Evolutionary conservation across 2,329 filamentous ascomycete species (phyloP).

Genomic region (Aspergillus unguis): DNA sequence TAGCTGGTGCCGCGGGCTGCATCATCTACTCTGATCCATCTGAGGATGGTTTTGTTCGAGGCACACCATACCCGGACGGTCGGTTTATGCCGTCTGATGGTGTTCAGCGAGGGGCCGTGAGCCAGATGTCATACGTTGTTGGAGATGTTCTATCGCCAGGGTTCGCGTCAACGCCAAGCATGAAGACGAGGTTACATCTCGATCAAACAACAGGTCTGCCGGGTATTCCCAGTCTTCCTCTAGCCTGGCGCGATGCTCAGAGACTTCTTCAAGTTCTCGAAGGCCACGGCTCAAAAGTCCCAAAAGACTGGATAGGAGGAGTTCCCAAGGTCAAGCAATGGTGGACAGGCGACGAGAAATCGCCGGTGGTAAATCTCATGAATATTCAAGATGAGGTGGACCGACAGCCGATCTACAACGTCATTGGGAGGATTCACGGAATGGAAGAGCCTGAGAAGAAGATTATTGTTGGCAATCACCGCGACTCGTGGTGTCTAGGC

Average conservation of each 20-base stretch:
- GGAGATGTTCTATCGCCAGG: constrained; percentile 93
- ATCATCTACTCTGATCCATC: constrained; percentile 89
- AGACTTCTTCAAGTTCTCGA: constrained; percentile 71
- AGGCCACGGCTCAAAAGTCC: constrained; percentile 68
- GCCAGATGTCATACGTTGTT: constrained; percentile 74
- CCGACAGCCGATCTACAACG: constrained; percentile 85
- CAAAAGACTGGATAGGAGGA: constrained; percentile 70
- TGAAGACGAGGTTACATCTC: constrained; percentile 61
- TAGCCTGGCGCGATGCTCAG: constrained; percentile 87
- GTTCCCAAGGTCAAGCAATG: constrained; percentile 73
- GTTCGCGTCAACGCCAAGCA: constrained; percentile 57
- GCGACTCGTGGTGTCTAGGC: constrained; percentile 88
- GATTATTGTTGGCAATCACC: constrained; percentile 87
- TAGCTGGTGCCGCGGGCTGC: constrained; percentile 80
- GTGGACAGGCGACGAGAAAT: constrained; percentile 76
- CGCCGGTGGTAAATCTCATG: constrained; percentile 74
- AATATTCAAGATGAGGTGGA: constrained; percentile 84
- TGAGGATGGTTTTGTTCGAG: constrained; percentile 75
- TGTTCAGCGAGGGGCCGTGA: constrained; percentile 78
- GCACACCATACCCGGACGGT: constrained; percentile 70
- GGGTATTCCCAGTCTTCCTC: constrained; percentile 82
- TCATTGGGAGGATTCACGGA: constrained; percentile 80
- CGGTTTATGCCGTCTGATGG: constrained; percentile 76
- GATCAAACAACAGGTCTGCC: constrained; percentile 70
- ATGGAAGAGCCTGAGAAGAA: constrained; percentile 78